Conservation (phyloP, 164 flowering plant genomes). For the Chloranthus sessilifolius region DNA sequence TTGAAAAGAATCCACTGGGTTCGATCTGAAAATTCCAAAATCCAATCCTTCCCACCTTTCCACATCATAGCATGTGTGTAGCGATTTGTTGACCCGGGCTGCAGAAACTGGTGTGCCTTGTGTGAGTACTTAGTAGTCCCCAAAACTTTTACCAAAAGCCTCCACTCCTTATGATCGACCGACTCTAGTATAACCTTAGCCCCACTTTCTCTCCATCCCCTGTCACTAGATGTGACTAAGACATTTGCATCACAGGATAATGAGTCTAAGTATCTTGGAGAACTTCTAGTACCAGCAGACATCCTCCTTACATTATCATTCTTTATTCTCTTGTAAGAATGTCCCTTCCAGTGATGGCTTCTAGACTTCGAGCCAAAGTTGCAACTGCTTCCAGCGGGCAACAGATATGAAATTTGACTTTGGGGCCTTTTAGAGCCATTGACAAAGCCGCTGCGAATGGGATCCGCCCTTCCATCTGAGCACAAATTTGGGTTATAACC, state of each 20-base stretch:
- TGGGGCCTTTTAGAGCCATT: slow-evolving; percentile 77
- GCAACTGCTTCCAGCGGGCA: slow-evolving; percentile 54
- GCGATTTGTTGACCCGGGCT: slow-evolving; percentile 87
- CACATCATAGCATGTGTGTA: slow-evolving; percentile 96
- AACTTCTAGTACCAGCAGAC: slow-evolving; percentile 36
- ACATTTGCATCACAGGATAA: slow-evolving; percentile 74
- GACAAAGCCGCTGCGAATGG: slow-evolving; percentile 34
- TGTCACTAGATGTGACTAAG: slow-evolving; percentile 58
- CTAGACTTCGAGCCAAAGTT: slow-evolving; percentile 50
- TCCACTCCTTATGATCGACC: slow-evolving; percentile 82
- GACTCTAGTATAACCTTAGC: slow-evolving; percentile 63
- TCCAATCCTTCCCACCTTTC: slow-evolving; percentile 99
- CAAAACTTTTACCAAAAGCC: slow-evolving; percentile 57
- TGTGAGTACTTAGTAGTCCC: slow-evolving; percentile 65
- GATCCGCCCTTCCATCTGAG: slow-evolving; percentile 48
- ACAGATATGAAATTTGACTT: slow-evolving; percentile 65
- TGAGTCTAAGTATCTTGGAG: slow-evolving; percentile 41
- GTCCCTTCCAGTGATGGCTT: slow-evolving; percentile 37
- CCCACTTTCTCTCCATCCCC: slow-evolving; percentile 92
- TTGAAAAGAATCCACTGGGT: slow-evolving; percentile 84
- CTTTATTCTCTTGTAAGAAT: slow-evolving; percentile 53
- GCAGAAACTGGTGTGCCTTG: slow-evolving; percentile 84
- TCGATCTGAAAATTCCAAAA: slow-evolving; percentile 81
- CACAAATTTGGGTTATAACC: slow-evolving; percentile 41
- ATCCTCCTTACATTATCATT: slow-evolving; percentile 47